Evolutionary conservation across 805 yeast species (phyloP), one percentile per base, ranked within the genome.

Genomic region (Candida maesae): DNA sequence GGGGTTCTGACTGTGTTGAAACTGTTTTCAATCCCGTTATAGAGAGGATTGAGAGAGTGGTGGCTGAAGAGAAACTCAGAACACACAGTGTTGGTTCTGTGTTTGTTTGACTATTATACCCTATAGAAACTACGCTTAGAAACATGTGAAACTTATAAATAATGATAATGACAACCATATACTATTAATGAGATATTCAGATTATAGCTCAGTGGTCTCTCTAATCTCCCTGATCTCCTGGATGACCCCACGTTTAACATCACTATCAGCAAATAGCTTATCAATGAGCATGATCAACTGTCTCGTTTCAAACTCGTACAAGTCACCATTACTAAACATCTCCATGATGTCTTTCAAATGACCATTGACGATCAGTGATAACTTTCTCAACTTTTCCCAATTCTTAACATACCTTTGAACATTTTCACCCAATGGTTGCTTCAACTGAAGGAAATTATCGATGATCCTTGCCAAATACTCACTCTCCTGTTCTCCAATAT

Each of bases 1-100:
- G 95, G 95, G 90, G 86, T 4, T 52, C 65, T 3, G 78, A 81
- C 42, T 86, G 79, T 5, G 68, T 59, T 7, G 47, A 52, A 12
- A 44, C 39, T 11, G 73, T 70, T 0, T 65, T 72, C 30, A 18
- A 27, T 2, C 60, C 58, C 3, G 73, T 78, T 42, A 70, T 83
- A 75, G 71, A 71, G 41, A 64, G 64, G 30, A 53, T 76, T 11
- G 69, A 76, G 65, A 28, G 10, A 21, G 24, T 10, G 24, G 10
- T n/a, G 20, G 12, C 33, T 17, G 13, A 18, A n/a, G 26, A 20
- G 16, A 11, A 32, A n/a, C 28, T 33, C n/a, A 15, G 6, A 29
- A 34, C 37, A 2, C 33, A 20, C 5, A 28, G 44, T 24, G 42
- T 34, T 13, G 36, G 46, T 10, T 47, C 51, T 2, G 45, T 44